Evolutionary conservation across 2,329 filamentous ascomycete species (phyloP).

Genomic region (Paecilomyces variotii): DNA sequence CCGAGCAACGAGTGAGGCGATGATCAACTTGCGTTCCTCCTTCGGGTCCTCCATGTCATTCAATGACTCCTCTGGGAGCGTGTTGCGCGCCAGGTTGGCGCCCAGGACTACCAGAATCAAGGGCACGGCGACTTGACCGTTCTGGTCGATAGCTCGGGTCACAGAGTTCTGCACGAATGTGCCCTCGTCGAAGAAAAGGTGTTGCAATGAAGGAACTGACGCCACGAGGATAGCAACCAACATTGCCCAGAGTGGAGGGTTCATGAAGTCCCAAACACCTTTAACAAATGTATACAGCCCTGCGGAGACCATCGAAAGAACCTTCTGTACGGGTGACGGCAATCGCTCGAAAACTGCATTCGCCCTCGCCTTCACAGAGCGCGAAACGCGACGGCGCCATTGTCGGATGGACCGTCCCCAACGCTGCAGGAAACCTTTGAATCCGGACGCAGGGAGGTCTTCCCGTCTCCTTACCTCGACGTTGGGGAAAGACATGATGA

Average conservation of each 20-base stretch:
- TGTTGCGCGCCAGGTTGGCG: constrained; percentile 89
- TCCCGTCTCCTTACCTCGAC: constrained; percentile 24
- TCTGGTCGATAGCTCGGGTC: constrained; percentile 76
- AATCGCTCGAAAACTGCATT: constrained; percentile 39
- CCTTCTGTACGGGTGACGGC: constrained; percentile 46
- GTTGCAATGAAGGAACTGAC: constrained; percentile 73
- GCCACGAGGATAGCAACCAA: constrained; percentile 82
- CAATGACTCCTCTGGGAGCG: constrained; percentile 59
- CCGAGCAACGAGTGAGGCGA: constrained; percentile 76
- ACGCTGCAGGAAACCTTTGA: constrained; percentile 18
- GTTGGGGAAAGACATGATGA: constrained; percentile 53
- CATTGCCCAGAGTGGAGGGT: constrained; percentile 97
- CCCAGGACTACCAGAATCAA: constrained; percentile 92
- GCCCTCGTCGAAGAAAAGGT: constrained; percentile 77
- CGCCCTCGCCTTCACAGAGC: constrained; percentile 14
- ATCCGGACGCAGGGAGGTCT: constrained; percentile 17
- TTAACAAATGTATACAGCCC: constrained; percentile 46
- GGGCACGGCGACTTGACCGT: constrained; percentile 84
- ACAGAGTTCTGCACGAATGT: constrained; percentile 91
- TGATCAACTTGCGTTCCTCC: constrained; percentile 66
- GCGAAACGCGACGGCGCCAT: constrained; percentile 11
- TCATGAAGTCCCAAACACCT: constrained; percentile 91
- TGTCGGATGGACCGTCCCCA: constrained; percentile 16
- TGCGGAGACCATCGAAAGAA: constrained; percentile 35
- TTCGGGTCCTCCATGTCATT: constrained; percentile 62